Evolutionary conservation across 345 rosid species (phyloP).

Genomic region (Hibiscus trionum): DNA sequence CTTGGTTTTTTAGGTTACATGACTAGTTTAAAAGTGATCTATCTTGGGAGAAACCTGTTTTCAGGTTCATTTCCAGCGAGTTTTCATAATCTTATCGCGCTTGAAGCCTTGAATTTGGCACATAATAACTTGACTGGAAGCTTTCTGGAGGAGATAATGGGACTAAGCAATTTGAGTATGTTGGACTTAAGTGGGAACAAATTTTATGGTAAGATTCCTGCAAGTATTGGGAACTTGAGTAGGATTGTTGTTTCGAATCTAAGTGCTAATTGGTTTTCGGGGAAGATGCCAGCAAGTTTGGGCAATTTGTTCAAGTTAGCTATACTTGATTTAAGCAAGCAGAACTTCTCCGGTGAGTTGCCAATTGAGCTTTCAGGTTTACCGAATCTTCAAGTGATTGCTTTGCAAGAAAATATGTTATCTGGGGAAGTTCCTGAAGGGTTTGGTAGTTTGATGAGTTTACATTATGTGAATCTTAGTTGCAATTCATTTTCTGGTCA

Average conservation of each 20-base stretch:
- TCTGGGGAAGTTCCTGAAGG: conserved; percentile 78
- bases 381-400: conserved; percentile 77
- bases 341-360: conserved; percentile 55
- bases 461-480: conserved; percentile 62
- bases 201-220: conserved; percentile 51
- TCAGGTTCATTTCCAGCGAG: conserved; percentile 57
- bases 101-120: conserved; percentile 47
- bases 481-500: conserved; percentile 60
- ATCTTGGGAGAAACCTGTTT: conserved; percentile 57
- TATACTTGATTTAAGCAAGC: conserved; percentile 54
- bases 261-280: conserved; percentile 51
- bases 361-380: conserved; percentile 75
- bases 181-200: conserved; percentile 63
- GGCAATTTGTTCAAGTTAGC: conserved; percentile 48
- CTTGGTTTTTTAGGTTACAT: conserved; percentile 58
- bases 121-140: conserved; percentile 50
- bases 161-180: conserved; percentile 46
- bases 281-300: conserved; percentile 42
- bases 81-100: conserved; percentile 38
- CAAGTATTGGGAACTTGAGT: conserved; percentile 47
- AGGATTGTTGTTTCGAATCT: conserved; percentile 38
- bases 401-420: conserved; percentile 71
- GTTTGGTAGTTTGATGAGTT: conserved; percentile 71
- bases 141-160: conserved; percentile 54
- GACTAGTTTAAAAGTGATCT: conserved; percentile 46